phyloP scores from a whole-genome alignment of 2,329 filamentous ascomycete species.

The Neopestalotiopsis sp. region DNA sequence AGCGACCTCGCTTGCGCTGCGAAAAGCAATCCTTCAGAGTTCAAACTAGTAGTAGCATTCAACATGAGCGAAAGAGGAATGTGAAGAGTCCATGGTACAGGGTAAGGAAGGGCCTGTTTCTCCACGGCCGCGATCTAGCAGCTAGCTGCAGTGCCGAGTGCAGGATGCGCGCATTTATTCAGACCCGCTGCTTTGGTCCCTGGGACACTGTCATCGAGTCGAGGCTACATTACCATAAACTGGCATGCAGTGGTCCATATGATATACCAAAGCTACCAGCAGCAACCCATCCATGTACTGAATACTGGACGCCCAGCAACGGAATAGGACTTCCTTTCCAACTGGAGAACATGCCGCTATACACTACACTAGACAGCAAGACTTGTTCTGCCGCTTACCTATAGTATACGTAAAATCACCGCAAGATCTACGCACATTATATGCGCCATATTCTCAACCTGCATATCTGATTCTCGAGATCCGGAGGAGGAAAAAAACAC shows the following conservation, averaged over 20 bases:
- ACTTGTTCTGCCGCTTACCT: background rate
- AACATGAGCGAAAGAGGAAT: background rate
- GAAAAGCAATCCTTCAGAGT: background rate
- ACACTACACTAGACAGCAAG: background rate
- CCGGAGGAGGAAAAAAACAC: background rate
- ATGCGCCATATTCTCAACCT: slow-evolving; percentile 2
- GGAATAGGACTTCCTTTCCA: background rate
- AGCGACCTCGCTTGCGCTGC: background rate
- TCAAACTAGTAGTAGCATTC: background rate
- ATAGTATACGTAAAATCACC: background rate
- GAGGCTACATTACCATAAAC: background rate
- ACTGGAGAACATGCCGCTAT: background rate
- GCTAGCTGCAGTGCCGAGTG: slow-evolving; percentile 6
- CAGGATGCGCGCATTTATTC: slow-evolving; percentile 16
- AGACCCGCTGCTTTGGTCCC: slow-evolving; percentile 13
- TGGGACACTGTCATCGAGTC: background rate
- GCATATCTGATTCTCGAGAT: background rate
- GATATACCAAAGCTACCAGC: background rate
- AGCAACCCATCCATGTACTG: background rate
- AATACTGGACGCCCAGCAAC: background rate
- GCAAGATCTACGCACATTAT: background rate
- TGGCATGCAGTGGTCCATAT: background rate
- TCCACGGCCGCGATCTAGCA: background rate
- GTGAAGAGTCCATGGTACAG: too few relatives aligned
- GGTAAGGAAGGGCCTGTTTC: background rate